Percentiles rank a stretch among this genome's conserved stretches.
Conservation (phyloP, 1,284 basidiomycete species). For the Neotropicomus parvogracilis region DNA sequence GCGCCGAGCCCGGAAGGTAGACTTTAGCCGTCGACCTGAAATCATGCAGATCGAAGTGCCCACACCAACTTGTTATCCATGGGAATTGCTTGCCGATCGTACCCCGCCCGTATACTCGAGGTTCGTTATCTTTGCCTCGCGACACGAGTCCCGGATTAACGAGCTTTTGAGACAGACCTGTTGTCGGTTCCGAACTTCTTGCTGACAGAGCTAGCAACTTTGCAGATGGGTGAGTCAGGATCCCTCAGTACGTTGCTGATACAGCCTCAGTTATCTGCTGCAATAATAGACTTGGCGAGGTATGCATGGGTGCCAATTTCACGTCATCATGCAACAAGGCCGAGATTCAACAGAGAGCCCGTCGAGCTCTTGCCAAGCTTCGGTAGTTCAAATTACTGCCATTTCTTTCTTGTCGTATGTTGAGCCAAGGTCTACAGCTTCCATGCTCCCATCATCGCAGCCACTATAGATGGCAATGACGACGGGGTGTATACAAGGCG, state of each 20-base stretch:
- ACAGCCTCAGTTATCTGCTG: background rate
- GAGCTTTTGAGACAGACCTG: background rate
- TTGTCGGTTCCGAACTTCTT: constrained; percentile 1
- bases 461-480: background rate
- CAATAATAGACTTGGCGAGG: background rate
- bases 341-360: background rate
- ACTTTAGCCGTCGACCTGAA: background rate
- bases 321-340: background rate
- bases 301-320: constrained; percentile 3
- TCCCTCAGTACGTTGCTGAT: background rate
- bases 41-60: background rate
- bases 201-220: background rate
- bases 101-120: background rate
- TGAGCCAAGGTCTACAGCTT: background rate
- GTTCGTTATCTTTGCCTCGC: background rate
- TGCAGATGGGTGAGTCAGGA: background rate
- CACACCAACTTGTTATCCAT: background rate
- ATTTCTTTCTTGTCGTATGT: background rate
- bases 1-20: background rate
- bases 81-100: background rate
- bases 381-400: background rate
- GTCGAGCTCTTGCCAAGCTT: constrained; percentile 1
- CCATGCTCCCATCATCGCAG: constrained; percentile 1
- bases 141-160: background rate
- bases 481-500: background rate